phyloP scores from a whole-genome alignment of 495 filamentous ascomycete genomes.

The Podospora tetraspora region DNA sequence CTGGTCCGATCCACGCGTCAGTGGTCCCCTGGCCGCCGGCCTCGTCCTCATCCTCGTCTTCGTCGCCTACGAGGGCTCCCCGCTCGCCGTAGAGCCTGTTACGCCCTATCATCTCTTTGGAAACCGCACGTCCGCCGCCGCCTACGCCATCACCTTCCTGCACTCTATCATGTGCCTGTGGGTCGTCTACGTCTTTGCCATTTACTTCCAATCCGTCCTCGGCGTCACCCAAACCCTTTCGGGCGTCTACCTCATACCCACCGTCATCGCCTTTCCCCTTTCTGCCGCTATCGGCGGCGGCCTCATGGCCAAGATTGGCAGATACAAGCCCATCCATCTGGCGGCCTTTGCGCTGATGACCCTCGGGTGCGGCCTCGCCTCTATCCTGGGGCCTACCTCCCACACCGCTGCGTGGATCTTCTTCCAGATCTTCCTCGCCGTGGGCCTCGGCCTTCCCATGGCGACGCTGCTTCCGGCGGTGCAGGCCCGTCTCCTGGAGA shows the following conservation, averaged over 20 bases:
- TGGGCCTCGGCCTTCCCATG: conserved; percentile 32
- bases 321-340: conserved; percentile 43
- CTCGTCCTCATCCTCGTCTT: conserved; percentile 22
- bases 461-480: conserved; percentile 35
- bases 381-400: conserved; percentile 20
- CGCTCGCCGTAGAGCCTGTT: conserved; percentile 25
- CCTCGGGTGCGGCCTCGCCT: conserved; percentile 41
- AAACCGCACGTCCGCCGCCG: conserved; percentile 29
- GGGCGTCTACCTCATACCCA: conserved; percentile 39
- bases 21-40: conserved; percentile 23
- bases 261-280: conserved; percentile 28
- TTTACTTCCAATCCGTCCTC: conserved; percentile 47
- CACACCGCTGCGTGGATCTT: conserved; percentile 3
- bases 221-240: conserved; percentile 27
- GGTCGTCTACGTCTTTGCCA: conserved; percentile 42
- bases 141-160: conserved; percentile 26
- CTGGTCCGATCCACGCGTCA: conserved; percentile 27
- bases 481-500: conserved; percentile 33
- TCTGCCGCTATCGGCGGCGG: conserved; percentile 27
- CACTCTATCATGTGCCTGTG: conserved; percentile 28
- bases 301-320: conserved; percentile 38
- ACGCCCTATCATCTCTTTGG: conserved; percentile 28
- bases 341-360: conserved; percentile 35
- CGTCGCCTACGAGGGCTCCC: conserved; percentile 20
- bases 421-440: conserved; percentile 16